These are phyloP conservation scores for Spizellomyces sp. DNA, from an alignment of 192 early-diverging fungal genomes.

Conservation along the genomic window DNA sequence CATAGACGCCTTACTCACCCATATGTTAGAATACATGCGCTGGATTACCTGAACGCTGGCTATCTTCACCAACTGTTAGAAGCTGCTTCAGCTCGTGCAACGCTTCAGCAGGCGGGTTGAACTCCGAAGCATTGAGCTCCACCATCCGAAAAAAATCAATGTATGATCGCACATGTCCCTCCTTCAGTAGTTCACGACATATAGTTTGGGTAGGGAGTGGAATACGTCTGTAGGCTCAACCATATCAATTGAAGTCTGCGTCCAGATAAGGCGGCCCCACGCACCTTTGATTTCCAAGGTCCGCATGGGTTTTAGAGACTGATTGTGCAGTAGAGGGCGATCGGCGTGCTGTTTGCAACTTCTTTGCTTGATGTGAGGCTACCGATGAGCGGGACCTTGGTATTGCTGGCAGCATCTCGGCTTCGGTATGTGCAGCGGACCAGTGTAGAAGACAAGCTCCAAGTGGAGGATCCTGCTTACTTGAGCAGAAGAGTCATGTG, in stretches of 20 bases:
- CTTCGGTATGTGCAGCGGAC: too few species aligned
- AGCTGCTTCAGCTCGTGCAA: slow-evolving; percentile 37
- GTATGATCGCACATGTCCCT: slow-evolving; percentile 45
- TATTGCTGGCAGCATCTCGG: neutral
- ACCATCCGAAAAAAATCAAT: slow-evolving; percentile 50
- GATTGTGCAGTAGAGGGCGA: too few species aligned
- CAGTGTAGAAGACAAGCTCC: too few species aligned
- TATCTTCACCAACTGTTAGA: slow-evolving; percentile 40
- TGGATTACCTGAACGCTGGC: slow-evolving; percentile 20
- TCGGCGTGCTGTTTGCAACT: too few species aligned
- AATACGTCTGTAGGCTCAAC: neutral
- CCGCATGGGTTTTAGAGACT: too few species aligned
- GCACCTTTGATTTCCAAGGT: too few species aligned
- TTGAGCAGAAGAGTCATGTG: neutral
- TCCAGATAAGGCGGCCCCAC: too few species aligned
- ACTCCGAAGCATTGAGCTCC: neutral
- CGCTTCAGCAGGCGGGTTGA: slow-evolving; percentile 2
- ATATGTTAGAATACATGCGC: neutral
- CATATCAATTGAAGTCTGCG: neutral
- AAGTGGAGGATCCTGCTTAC: neutral
- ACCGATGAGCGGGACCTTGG: neutral
- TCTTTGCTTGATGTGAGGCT: neutral
- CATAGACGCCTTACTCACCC: too few species aligned
- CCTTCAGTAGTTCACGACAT: slow-evolving; percentile 45
- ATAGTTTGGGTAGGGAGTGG: slow-evolving; percentile 30